These are phyloP conservation scores for Linanthus parryae DNA, from an alignment of 148 eudicot species.

Conservation along the genomic window DNA sequence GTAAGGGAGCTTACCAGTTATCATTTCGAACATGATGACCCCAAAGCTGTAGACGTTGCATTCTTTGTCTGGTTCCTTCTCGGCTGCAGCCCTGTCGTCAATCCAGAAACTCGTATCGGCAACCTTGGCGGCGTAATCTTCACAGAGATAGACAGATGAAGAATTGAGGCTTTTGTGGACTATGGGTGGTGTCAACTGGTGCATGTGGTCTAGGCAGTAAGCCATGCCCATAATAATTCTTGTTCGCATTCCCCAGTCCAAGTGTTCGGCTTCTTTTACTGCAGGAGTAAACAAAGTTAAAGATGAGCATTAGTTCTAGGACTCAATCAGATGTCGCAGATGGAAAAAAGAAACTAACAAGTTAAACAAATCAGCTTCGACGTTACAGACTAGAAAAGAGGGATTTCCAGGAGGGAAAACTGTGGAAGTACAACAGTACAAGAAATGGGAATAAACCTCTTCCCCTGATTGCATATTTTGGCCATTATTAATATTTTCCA, in stretches of 20 bases:
- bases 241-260: constrained; percentile 71
- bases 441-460: no score
- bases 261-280: constrained; percentile 93
- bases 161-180: constrained; percentile 59
- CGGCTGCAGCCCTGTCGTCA: constrained; percentile 32
- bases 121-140: constrained; percentile 85
- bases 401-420: no score
- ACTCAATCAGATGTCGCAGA: background rate
- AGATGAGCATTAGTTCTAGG: background rate
- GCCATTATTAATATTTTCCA: no score
- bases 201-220: constrained; percentile 86
- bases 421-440: no score
- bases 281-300: constrained; percentile 13
- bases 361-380: background rate
- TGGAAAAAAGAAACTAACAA: background rate
- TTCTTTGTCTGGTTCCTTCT: constrained; percentile 27
- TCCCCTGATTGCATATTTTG: no score
- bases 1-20: constrained; percentile 68
- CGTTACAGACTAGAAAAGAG: no score
- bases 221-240: constrained; percentile 81
- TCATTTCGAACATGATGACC: constrained; percentile 57
- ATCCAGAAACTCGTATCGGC: constrained; percentile 71
- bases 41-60: constrained; percentile 73
- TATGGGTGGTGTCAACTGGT: constrained; percentile 51
- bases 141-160: constrained; percentile 57